phyloP scores from a whole-genome alignment of 257 asterid genomes.

The Striga asiatica region DNA sequence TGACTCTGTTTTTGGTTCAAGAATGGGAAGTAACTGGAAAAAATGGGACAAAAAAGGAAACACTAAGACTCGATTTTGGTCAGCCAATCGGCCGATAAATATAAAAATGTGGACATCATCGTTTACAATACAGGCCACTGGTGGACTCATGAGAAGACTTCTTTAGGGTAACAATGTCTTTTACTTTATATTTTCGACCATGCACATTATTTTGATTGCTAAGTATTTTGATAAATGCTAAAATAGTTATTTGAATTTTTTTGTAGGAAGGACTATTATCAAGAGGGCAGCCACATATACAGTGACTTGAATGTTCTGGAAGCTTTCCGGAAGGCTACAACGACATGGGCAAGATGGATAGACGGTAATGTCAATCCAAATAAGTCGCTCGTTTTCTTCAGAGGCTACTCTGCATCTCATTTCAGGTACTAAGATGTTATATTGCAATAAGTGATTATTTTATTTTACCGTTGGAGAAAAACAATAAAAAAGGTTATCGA shows the following conservation, averaged over 20 bases:
- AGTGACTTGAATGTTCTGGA: constrained; percentile 29
- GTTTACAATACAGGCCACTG: constrained; percentile 73
- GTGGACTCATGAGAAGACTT: constrained; percentile 64
- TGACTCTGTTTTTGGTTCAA: constrained; percentile 55
- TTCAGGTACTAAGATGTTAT: too few relatives aligned
- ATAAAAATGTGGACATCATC: constrained; percentile 41
- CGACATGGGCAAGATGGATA: constrained; percentile 59
- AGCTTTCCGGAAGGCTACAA: constrained; percentile 40
- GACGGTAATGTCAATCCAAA: constrained; percentile 35
- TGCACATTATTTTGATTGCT: background rate
- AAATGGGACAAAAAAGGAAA: constrained; percentile 37
- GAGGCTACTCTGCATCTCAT: constrained; percentile 55
- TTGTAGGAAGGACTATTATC: constrained; percentile 40
- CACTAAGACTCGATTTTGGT: constrained; percentile 45
- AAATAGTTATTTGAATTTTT: background rate
- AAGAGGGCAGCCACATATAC: constrained; percentile 45
- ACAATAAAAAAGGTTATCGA: too few relatives aligned
- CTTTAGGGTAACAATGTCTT: constrained; percentile 21
- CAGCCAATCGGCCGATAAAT: constrained; percentile 27
- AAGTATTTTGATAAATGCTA: background rate
- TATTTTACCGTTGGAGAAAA: too few relatives aligned
- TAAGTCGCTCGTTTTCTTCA: constrained; percentile 37
- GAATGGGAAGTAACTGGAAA: constrained; percentile 32
- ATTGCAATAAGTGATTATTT: too few relatives aligned
- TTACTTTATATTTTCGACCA: background rate